Evolutionary conservation across 2,329 filamentous ascomycete species (phyloP).

Genomic region (Teratosphaeria nubilosa): DNA sequence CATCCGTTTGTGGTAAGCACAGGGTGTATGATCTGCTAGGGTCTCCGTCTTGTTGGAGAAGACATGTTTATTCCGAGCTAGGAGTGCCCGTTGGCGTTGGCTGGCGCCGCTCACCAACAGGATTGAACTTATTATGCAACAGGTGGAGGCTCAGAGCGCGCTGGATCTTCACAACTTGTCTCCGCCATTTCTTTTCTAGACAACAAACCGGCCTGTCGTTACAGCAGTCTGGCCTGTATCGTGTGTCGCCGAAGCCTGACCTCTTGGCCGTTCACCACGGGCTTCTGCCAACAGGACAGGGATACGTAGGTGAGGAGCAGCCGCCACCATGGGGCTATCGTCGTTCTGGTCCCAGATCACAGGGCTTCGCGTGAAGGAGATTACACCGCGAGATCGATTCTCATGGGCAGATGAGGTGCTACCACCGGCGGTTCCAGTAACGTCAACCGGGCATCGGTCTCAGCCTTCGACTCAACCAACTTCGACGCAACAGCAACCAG

Average conservation of each 20-base stretch:
- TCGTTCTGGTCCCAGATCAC: slow-evolving; percentile 5
- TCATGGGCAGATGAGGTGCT: slow-evolving; percentile 1
- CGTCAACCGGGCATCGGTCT: neutral
- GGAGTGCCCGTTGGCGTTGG: neutral
- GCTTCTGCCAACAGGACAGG: neutral
- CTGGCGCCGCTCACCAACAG: neutral
- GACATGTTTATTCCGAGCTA: neutral
- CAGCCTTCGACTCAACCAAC: neutral
- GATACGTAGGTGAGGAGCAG: neutral
- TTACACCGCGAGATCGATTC: slow-evolving; percentile 2
- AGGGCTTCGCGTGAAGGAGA: slow-evolving; percentile 4
- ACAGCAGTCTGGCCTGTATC: neutral
- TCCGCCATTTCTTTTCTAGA: neutral
- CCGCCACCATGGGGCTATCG: slow-evolving; percentile 4
- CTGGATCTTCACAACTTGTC: neutral
- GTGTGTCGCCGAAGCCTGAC: neutral
- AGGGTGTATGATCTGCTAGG: neutral
- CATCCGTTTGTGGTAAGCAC: neutral
- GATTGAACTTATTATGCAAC: neutral
- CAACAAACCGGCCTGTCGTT: neutral
- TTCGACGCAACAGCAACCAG: neutral
- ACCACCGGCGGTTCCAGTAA: neutral
- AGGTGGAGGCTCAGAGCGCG: neutral
- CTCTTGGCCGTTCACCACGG: neutral
- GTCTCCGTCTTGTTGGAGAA: neutral